Conservation (phyloP, 208 protist species). For the Trichomonas vaginalis region DNA sequence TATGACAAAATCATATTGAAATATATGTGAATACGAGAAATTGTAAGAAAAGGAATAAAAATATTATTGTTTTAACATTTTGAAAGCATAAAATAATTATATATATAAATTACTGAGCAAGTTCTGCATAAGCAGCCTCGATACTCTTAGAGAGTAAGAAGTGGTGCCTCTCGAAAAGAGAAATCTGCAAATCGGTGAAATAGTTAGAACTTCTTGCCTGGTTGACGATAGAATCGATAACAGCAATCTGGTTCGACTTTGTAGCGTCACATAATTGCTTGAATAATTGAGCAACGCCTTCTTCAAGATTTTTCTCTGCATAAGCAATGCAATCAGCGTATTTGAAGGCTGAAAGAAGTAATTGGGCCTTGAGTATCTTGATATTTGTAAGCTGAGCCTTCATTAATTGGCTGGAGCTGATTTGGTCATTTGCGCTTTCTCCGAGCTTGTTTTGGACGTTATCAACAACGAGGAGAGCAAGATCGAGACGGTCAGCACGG, state of each 20-base stretch:
- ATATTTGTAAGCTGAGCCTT: not conserved
- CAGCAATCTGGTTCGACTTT: not conserved
- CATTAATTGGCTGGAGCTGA: not conserved
- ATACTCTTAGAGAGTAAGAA: conserved; percentile 10
- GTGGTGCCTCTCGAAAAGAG: not conserved
- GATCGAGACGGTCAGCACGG: not conserved
- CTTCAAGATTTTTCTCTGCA: not conserved
- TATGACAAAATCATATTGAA: too few species aligned
- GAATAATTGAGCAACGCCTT: not conserved
- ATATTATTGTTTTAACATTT: too few species aligned
- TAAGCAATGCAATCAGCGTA: not conserved
- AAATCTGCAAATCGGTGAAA: not conserved
- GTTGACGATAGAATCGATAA: not conserved
- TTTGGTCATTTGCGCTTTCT: not conserved
- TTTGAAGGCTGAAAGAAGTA: not conserved
- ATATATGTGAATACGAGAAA: too few species aligned
- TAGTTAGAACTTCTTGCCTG: not conserved
- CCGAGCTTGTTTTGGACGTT: not conserved
- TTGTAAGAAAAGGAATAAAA: too few species aligned
- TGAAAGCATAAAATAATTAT: not conserved
- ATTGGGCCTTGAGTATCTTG: not conserved
- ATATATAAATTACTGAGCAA: not conserved
- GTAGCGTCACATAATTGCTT: not conserved
- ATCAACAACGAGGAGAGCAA: not conserved
- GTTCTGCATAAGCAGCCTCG: not conserved